These are phyloP conservation scores for Chiua virens DNA, from an alignment of 768 basidiomycete species.

Conservation along the genomic window DNA sequence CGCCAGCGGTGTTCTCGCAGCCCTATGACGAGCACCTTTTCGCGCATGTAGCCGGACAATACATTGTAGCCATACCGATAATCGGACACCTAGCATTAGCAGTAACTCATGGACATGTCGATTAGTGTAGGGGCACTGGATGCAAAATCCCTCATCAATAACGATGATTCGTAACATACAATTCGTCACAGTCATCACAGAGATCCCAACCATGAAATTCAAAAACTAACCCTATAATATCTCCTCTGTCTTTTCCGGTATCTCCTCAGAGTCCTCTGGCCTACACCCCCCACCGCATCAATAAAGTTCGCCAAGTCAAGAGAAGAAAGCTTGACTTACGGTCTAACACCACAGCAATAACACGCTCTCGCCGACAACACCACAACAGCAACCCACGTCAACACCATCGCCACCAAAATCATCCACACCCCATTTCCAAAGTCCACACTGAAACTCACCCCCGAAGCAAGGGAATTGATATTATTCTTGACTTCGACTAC, in stretches of 20 bases:
- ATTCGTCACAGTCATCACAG: neutral
- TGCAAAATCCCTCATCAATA: neutral
- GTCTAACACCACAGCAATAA: conserved; percentile 65
- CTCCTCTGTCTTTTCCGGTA: neutral
- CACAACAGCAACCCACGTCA: conserved; percentile 62
- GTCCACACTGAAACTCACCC: conserved; percentile 42
- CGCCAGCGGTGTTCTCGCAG: conserved; percentile 19
- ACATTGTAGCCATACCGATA: conserved; percentile 13
- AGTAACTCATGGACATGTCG: too few species aligned
- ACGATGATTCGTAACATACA: neutral
- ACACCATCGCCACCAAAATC: conserved; percentile 52
- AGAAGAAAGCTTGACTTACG: conserved; percentile 21
- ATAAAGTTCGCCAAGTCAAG: neutral
- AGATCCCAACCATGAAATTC: too few species aligned
- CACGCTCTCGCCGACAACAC: conserved; percentile 64
- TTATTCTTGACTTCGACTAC: conserved; percentile 51
- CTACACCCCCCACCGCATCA: conserved; percentile 12
- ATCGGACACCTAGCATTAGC: too few species aligned
- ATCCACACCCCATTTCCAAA: conserved; percentile 79
- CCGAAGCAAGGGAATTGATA: conserved; percentile 37
- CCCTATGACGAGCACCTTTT: conserved; percentile 9
- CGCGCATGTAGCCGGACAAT: conserved; percentile 10
- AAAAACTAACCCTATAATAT: neutral
- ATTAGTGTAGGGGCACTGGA: neutral
- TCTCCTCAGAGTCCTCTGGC: neutral